Evolutionary conservation across 768 basidiomycete species (phyloP).

Genomic region (Dacryopinax spathularia): DNA sequence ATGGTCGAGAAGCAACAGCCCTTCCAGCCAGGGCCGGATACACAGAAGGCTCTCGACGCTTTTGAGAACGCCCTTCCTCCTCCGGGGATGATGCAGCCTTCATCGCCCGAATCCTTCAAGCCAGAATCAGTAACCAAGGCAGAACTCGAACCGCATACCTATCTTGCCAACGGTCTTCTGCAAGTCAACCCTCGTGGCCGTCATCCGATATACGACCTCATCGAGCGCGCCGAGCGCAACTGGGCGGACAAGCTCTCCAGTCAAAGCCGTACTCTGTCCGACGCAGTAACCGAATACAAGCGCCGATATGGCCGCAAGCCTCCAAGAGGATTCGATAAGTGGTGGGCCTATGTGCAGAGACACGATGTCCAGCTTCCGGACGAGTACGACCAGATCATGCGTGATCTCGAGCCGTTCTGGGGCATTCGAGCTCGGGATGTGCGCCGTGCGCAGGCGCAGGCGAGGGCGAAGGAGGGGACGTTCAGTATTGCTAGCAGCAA

Average conservation of each 20-base stretch:
- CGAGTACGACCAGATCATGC: slow-evolving; percentile 40
- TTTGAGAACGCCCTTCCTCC: not conserved
- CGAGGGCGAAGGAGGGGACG: not conserved
- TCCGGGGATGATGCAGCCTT: not conserved
- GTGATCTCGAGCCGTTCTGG: slow-evolving; percentile 31
- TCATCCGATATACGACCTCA: slow-evolving; percentile 37
- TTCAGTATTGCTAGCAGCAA: not conserved
- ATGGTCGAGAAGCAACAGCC: too few species aligned
- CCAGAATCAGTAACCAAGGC: too few species aligned
- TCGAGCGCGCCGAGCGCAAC: slow-evolving; percentile 24
- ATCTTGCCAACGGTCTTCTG: slow-evolving; percentile 24
- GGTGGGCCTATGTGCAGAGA: slow-evolving; percentile 35
- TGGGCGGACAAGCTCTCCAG: slow-evolving; percentile 28
- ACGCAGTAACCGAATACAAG: slow-evolving; percentile 30
- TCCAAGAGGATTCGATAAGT: slow-evolving; percentile 33
- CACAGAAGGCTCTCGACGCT: not conserved
- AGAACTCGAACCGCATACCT: slow-evolving; percentile 14
- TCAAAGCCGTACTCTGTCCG: slow-evolving; percentile 26
- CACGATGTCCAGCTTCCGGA: slow-evolving; percentile 38
- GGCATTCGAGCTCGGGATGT: not conserved
- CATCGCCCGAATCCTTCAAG: too few species aligned
- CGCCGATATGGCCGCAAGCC: slow-evolving; percentile 25
- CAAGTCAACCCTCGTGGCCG: slow-evolving; percentile 25
- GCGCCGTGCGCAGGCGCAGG: not conserved
- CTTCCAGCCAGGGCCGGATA: not conserved